Base-by-base conservation (phyloP, 208 protist species). In the Crithidia mellificae region DNA sequence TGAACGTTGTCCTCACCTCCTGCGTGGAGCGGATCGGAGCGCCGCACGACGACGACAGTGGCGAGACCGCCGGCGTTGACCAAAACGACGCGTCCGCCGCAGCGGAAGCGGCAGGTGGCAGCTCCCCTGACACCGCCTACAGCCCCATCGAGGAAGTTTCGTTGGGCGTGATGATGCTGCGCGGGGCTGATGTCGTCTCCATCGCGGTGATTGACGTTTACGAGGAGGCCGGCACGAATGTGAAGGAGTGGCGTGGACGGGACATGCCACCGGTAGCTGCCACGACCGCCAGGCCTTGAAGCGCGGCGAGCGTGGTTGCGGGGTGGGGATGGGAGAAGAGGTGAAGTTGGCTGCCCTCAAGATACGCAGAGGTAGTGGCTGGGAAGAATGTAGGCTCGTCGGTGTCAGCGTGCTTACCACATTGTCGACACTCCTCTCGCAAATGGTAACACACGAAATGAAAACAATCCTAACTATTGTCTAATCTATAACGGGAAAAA, bases 1-100 rank as follows among this genome's bases (percentile, higher is more conserved):
- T 93, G 12, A 95, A 95, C 64, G 19, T 95, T 24, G 85, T 95
- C 0, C 74, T 95, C 55, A 81, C 77, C 6, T 80, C 78, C 22
- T 88, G 84, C 49, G 72, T 84, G 6, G 85, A 95, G 74, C 87
- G 87, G 30, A 47, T 81, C 12, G 76, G 78, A 17, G 83, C 72
- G n/a, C 66, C 75, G 46, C 68, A 83, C 59, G 75, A 85, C 49
- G 50, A 57, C 22, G n/a, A n/a, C n/a, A n/a, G n/a, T n/a, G n/a
- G n/a, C n/a, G n/a, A n/a, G n/a, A n/a, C n/a, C n/a, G 57, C 38
- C 9, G 71, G 83, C 49, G 50, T 53, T 17, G 53, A 29, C n/a
- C 63, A 43, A 58, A 34, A 78, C 17, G 63, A 73, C 29, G 49
- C 38, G 30, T 44, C 20, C 6, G 29, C 59, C 6, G 51, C 36